Evolutionary conservation across 1,139 yeast genomes (phyloP).

Genomic region (Pichia sp.): DNA sequence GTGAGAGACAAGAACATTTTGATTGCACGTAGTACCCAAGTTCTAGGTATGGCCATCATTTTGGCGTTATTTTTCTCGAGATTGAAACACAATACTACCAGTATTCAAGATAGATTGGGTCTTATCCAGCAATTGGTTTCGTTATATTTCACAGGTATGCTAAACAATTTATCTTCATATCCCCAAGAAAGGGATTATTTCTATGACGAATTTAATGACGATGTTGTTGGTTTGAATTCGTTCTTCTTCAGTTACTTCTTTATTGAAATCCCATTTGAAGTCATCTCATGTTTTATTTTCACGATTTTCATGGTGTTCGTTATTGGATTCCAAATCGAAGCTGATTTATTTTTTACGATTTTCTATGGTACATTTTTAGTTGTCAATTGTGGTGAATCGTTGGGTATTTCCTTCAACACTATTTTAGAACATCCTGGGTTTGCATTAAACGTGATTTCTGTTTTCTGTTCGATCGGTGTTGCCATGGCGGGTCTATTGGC

Average conservation of each 20-base stretch:
- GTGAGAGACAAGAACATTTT: slow-evolving; percentile 61
- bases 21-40: slow-evolving; percentile 66
- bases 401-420: slow-evolving; percentile 79
- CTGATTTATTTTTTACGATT: slow-evolving; percentile 65
- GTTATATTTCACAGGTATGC: slow-evolving; percentile 75
- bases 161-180: slow-evolving; percentile 72
- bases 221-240: slow-evolving; percentile 64
- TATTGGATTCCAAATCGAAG: slow-evolving; percentile 70
- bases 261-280: slow-evolving; percentile 74
- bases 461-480: slow-evolving; percentile 63
- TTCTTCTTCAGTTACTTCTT: slow-evolving; percentile 65
- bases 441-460: slow-evolving; percentile 70
- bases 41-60: slow-evolving; percentile 61
- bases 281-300: slow-evolving; percentile 57
- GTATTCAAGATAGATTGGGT: slow-evolving; percentile 70
- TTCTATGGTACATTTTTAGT: slow-evolving; percentile 54
- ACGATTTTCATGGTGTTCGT: slow-evolving; percentile 64
- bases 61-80: slow-evolving; percentile 75
- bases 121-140: slow-evolving; percentile 72
- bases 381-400: slow-evolving; percentile 76
- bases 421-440: slow-evolving; percentile 73
- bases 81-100: slow-evolving; percentile 52
- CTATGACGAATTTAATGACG: slow-evolving; percentile 76
- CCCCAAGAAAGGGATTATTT: slow-evolving; percentile 74
- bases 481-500: slow-evolving; percentile 91